These are phyloP conservation scores for Ziziphus jujuba DNA, from an alignment of 306 rosid genomes.

Conservation along the genomic window DNA sequence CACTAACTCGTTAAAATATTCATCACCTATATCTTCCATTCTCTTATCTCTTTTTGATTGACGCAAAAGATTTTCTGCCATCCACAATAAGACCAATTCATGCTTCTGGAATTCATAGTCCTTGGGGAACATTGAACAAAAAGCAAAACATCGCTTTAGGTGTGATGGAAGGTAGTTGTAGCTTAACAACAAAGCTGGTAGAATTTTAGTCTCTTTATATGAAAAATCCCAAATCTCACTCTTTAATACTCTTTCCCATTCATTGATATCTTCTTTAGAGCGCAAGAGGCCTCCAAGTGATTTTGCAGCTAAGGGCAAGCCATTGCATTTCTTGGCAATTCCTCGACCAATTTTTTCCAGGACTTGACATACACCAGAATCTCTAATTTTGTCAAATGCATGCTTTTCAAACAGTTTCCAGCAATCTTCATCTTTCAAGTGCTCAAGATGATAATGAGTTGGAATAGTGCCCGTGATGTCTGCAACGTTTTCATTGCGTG, in stretches of 20 bases:
- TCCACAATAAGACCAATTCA: conserved; percentile 9
- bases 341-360: conserved; percentile 7
- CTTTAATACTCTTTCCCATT: not conserved
- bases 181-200: conserved; percentile 19
- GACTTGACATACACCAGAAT: not conserved
- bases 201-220: not conserved
- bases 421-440: not conserved
- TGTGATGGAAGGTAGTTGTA: conserved; percentile 18
- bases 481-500: conserved; percentile 7
- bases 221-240: conserved; percentile 18
- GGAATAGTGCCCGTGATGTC: not conserved
- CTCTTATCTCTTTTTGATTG: not conserved
- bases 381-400: not conserved
- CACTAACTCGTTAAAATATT: not conserved
- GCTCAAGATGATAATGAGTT: not conserved
- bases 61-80: conserved; percentile 19
- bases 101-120: not conserved
- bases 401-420: conserved; percentile 7
- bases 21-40: conserved; percentile 2
- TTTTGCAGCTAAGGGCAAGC: conserved; percentile 26
- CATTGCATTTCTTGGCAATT: conserved; percentile 12
- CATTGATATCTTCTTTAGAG: not conserved
- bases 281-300: conserved; percentile 23
- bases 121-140: conserved; percentile 20
- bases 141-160: conserved; percentile 21